Percentiles rank a stretch among this genome's conserved stretches.
These are phyloP conservation scores for Adansonia grandidieri DNA, from an alignment of 441 rosid genomes.

Conservation along the genomic window DNA sequence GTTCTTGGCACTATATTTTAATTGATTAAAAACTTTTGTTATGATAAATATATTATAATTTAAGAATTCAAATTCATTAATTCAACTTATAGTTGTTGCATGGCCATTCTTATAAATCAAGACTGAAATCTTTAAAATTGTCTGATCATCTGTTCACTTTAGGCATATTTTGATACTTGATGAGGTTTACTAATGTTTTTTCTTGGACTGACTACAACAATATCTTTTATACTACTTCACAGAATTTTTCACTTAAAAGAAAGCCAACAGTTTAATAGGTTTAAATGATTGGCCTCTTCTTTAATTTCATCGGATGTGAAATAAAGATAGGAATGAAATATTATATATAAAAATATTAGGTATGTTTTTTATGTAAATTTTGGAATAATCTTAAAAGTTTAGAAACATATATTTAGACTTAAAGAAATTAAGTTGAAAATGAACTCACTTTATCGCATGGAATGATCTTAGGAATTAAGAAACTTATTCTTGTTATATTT, in stretches of 20 bases:
- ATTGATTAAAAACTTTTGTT: too few species aligned
- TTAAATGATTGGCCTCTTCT: background rate
- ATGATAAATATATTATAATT: too few species aligned
- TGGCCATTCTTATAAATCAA: too few species aligned
- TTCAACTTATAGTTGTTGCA: too few species aligned
- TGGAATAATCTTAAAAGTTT: background rate
- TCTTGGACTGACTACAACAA: background rate
- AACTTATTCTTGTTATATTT: too few species aligned
- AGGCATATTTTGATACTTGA: background rate
- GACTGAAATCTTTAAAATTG: background rate
- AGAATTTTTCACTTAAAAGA: background rate
- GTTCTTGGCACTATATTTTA: too few species aligned
- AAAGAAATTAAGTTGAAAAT: background rate
- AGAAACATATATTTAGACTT: background rate
- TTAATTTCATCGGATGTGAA: background rate
- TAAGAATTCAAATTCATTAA: too few species aligned
- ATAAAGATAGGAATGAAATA: background rate
- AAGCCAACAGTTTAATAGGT: background rate
- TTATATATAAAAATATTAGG: too few species aligned
- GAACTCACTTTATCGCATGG: too few species aligned
- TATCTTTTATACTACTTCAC: too few species aligned
- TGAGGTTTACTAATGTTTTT: background rate
- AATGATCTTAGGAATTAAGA: too few species aligned
- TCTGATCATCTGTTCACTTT: background rate
- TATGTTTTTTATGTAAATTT: too few species aligned